Conservation (phyloP, 1,284 basidiomycete species). For the Ceratobasidium sp. region DNA sequence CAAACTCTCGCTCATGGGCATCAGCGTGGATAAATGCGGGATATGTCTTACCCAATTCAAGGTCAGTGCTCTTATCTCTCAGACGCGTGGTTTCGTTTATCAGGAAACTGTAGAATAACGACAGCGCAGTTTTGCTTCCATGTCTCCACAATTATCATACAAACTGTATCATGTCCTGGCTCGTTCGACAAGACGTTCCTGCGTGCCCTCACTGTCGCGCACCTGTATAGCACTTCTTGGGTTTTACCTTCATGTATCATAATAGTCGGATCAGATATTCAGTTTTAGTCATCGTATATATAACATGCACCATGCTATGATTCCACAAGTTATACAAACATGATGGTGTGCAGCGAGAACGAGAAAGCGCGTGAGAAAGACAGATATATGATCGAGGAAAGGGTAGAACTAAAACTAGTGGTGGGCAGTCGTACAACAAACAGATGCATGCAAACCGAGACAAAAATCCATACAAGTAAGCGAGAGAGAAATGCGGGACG, state of each 20-base stretch:
- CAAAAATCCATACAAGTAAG: not conserved
- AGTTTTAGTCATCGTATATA: conserved; percentile 2
- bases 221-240: conserved; percentile 8
- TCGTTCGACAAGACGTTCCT: conserved; percentile 26
- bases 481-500: not conserved
- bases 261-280: not conserved
- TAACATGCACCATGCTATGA: conserved; percentile 26
- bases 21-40: conserved; percentile 76
- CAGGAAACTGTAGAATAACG: conserved; percentile 49
- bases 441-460: not conserved
- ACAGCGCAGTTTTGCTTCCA: conserved; percentile 64
- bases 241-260: not conserved
- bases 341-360: not conserved
- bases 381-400: conserved; percentile 1
- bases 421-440: conserved; percentile 17
- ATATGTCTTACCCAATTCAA: conserved; percentile 83
- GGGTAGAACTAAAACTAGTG: not conserved
- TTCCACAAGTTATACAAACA: conserved; percentile 37
- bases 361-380: conserved; percentile 3
- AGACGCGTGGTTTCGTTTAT: not conserved
- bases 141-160: conserved; percentile 63
- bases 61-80: conserved; percentile 42
- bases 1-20: conserved; percentile 75
- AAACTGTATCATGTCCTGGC: conserved; percentile 36
- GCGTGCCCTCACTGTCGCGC: conserved; percentile 34